These are phyloP conservation scores for Aegilops tauschii DNA, from an alignment of 176 grass and related monocot species.

Conservation along the genomic window DNA sequence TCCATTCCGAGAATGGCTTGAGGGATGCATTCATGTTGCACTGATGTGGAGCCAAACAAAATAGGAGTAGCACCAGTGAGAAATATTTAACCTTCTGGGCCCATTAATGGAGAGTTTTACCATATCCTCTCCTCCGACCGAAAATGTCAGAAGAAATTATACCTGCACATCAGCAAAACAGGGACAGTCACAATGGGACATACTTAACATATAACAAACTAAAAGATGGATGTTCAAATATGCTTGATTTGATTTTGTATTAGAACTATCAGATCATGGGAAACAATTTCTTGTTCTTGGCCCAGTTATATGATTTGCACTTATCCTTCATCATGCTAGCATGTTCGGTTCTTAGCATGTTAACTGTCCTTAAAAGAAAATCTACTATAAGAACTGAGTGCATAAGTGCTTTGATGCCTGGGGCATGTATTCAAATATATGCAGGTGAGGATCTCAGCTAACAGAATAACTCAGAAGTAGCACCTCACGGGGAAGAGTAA, in stretches of 20 bases:
- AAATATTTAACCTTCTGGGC: slow-evolving; percentile 71
- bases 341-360: background rate
- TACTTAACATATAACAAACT: background rate
- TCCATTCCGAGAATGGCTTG: slow-evolving; percentile 99
- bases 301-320: background rate
- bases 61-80: slow-evolving; percentile 89
- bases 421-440: background rate
- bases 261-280: background rate
- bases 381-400: background rate
- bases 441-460: background rate
- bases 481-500: background rate
- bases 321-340: background rate
- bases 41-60: slow-evolving; percentile 90
- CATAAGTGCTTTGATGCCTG: background rate
- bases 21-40: slow-evolving; percentile 99
- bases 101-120: slow-evolving; percentile 94
- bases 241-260: background rate
- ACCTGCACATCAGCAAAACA: slow-evolving; percentile 56
- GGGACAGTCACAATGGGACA: background rate
- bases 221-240: background rate
- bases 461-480: background rate
- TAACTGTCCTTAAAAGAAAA: background rate
- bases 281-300: background rate
- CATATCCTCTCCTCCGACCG: slow-evolving; percentile 64
- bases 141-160: slow-evolving; percentile 63